These are phyloP conservation scores for Leucoagaricus sp. DNA, from an alignment of 1,284 basidiomycete genomes.

Conservation along the genomic window DNA sequence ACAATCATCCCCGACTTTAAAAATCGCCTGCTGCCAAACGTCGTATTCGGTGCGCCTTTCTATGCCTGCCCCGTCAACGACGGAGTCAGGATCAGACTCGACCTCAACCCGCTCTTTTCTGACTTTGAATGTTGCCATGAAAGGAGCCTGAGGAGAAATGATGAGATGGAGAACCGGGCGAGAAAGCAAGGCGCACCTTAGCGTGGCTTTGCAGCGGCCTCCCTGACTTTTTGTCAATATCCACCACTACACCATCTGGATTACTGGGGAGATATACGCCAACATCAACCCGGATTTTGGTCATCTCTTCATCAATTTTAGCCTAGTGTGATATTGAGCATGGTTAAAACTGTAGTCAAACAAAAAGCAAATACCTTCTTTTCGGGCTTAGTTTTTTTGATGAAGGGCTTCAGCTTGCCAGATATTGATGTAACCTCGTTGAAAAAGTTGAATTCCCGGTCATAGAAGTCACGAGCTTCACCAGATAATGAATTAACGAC, in stretches of 20 bases:
- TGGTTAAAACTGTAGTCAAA: not conserved
- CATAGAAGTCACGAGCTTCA: slow-evolving; percentile 90
- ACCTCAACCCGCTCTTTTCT: slow-evolving; percentile 74
- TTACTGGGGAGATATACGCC: slow-evolving; percentile 98
- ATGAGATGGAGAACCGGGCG: not conserved
- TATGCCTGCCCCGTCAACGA: slow-evolving; percentile 58
- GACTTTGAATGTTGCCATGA: slow-evolving; percentile 99
- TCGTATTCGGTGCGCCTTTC: slow-evolving; percentile 76
- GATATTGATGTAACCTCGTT: slow-evolving; percentile 97
- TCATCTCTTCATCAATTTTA: slow-evolving; percentile 99
- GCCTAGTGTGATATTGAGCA: slow-evolving; percentile 50
- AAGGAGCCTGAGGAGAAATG: slow-evolving; percentile 76
- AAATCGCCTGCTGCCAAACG: slow-evolving; percentile 98
- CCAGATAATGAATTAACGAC: slow-evolving; percentile 90
- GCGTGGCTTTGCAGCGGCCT: slow-evolving; percentile 97
- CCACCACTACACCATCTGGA: slow-evolving; percentile 94
- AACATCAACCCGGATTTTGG: slow-evolving; percentile 88
- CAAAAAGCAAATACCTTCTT: slow-evolving; percentile 73
- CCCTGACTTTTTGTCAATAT: slow-evolving; percentile 96
- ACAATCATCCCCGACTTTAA: slow-evolving; percentile 99
- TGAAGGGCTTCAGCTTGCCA: slow-evolving; percentile 95
- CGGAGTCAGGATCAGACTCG: slow-evolving; percentile 64
- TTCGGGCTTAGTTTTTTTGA: slow-evolving; percentile 94
- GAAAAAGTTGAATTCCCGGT: slow-evolving; percentile 96
- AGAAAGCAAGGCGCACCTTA: slow-evolving; percentile 60